These are phyloP conservation scores for Plasmodium fragile DNA, from an alignment of 169 alveolate genomes.

Conservation along the genomic window DNA sequence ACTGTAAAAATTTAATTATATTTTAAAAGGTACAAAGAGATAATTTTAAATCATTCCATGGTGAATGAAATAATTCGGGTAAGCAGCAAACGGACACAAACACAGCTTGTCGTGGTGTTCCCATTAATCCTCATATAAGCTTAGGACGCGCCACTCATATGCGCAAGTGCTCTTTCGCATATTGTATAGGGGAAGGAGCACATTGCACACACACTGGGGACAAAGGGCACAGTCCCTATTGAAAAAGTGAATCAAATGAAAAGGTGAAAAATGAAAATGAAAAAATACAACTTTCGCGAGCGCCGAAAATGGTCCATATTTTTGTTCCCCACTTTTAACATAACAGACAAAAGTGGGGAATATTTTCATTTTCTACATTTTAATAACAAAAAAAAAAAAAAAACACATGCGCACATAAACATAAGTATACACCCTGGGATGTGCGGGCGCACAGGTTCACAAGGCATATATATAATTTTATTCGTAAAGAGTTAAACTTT, in stretches of 20 bases:
- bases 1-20: neutral
- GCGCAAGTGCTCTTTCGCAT: neutral
- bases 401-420: neutral
- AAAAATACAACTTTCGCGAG: conserved; percentile 5
- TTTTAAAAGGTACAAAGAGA: neutral
- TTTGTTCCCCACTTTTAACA: neutral
- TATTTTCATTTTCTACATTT: neutral
- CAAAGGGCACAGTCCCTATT: neutral
- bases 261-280: neutral
- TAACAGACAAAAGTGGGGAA: neutral
- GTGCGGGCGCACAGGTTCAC: neutral
- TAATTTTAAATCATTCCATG: neutral
- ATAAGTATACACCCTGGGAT: neutral
- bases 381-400: conserved; percentile 3
- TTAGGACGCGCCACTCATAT: neutral
- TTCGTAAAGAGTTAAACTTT: neutral
- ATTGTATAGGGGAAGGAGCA: neutral
- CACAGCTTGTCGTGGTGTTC: conserved; percentile 4
- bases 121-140: neutral
- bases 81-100: neutral
- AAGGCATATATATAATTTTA: neutral
- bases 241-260: neutral
- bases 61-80: neutral
- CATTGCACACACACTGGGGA: neutral
- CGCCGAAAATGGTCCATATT: neutral